Base-by-base conservation (phyloP, 352 stramenopile species). In the Peronospora farinosa region DNA sequence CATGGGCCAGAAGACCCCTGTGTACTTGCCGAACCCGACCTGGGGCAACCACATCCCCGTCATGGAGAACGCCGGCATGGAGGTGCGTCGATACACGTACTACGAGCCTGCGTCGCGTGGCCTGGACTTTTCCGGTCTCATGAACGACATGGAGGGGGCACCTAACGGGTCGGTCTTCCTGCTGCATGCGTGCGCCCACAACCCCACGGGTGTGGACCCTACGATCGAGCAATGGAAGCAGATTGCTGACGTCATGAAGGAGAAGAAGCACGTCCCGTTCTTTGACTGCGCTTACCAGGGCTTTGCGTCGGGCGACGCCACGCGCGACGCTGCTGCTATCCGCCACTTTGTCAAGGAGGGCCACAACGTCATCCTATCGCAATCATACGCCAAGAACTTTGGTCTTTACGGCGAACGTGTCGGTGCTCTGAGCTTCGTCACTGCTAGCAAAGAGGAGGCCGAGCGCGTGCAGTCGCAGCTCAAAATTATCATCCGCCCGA, bases 361-460 rank as follows among this genome's bases (percentile, higher is more conserved):
- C 27, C 96, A 99, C 78, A 91, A 97, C 53, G 83, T 99, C 64
- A 69, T 96, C 12, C 70, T 99, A 45, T 92, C 92, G 31, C 97
- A 99, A 83, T 98, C 88, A 63, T 99, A 98, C 73, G 96, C 96
- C 36, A 99, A 99, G 82, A 99, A 99, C 89, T 99, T 99, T 70
- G 97, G 97, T 51, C 85, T 99, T 9, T 99, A 99, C 76, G 97
- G 97, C 47, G 95, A 99, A 68, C 80, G 97, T 62, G 88, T 99
- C 19, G 97, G 97, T 40, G 90, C 95, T 23, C 76, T 99, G 42
- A 98, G 86, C 30, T 81, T 98, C 23, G 96, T 99, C 45, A 96
- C 86, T 19, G 71, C 74, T 46, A 75, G 88, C 66, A 72, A 86
- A 35, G 96, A 99, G 23, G 96, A 99, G 77, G 95, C 92, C 27